Evolutionary conservation across 176 grass and related monocot species (phyloP).

Genomic region (Saccharum officinarum): DNA sequence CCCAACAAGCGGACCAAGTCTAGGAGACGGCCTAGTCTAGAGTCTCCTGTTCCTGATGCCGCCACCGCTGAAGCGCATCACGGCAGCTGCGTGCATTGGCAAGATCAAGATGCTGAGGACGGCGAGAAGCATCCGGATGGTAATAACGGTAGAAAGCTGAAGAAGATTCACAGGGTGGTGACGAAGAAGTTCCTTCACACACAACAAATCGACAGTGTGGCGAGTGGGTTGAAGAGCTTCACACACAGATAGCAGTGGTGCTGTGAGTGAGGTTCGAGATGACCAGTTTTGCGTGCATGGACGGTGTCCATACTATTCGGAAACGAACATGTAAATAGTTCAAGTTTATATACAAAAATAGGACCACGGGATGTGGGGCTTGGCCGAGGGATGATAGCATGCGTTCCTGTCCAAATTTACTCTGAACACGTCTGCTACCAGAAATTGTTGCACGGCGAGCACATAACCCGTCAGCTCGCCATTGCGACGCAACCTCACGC

Average conservation of each 20-base stretch:
- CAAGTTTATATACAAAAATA: slow-evolving; percentile 2
- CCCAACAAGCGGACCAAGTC: slow-evolving; percentile 18
- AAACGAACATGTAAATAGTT: slow-evolving; percentile 30
- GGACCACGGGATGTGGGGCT: background rate
- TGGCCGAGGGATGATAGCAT: background rate
- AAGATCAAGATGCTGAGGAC: background rate
- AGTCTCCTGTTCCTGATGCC: background rate
- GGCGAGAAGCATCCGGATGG: background rate
- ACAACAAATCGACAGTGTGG: slow-evolving; percentile 1
- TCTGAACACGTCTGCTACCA: background rate
- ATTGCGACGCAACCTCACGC: too few species aligned
- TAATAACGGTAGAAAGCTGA: background rate
- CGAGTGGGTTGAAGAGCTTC: slow-evolving; percentile 29
- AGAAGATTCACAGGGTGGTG: background rate
- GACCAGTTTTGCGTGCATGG: slow-evolving; percentile 3
- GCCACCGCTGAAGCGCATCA: background rate
- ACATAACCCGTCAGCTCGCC: too few species aligned
- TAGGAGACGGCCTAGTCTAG: slow-evolving; percentile 37
- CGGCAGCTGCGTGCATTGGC: slow-evolving; percentile 1
- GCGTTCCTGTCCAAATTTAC: background rate
- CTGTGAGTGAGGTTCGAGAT: background rate
- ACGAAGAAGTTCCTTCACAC: slow-evolving; percentile 15
- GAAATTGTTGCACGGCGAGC: background rate
- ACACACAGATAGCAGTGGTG: slow-evolving; percentile 11
- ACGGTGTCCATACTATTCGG: background rate